Base-by-base conservation (phyloP, 169 alveolate species). In the Plasmodium vinckei region DNA sequence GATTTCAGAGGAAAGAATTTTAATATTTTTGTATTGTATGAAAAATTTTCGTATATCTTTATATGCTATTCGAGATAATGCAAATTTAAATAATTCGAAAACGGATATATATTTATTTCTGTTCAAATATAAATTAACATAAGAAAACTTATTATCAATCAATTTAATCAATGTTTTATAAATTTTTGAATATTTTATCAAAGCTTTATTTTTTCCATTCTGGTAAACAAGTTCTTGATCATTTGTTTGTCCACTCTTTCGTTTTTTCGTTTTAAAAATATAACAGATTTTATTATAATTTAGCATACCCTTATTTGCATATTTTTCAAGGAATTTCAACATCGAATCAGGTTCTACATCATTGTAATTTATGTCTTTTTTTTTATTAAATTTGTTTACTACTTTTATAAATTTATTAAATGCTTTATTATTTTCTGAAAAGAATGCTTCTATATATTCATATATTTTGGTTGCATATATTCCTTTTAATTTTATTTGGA, bases 51-150 rank as follows among this genome's bases (percentile, higher is more conserved):
- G 87, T 1, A 84, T 44, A 54, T 64, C 42, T 17, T 12, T 23
- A 46, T 68, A 56, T 4, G 77, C 64, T 25, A 84, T 15, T 49
- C 59, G 56, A 59, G 56, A 84, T 12, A 84, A 47, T 9, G 46
- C 75, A 56, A 84, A 84, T 13, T 70, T 61, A 25, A 84, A 84
- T 15, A 84, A 64, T 12, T 68, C 27, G 15, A 68, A 84, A 51
- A 84, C 23, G 15, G 91, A 84, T 15, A 84, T 84, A 53, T 68
- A 44, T 69, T 70, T 84, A 59, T 84, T 84, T 68, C 73, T 56
- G 59, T 70, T 70, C 49, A 84, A 23, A 54, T 84, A 84, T 2
- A 21, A 27, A 71, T 63, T 60, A 13, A 84, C 49, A 47, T 69
- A 33, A 9, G 91, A 84, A 9, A n/a, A 27, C n/a, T 64, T 67